phyloP scores from a whole-genome alignment of 2,329 filamentous ascomycete genomes.

The Ophiosphaerella korrae region DNA sequence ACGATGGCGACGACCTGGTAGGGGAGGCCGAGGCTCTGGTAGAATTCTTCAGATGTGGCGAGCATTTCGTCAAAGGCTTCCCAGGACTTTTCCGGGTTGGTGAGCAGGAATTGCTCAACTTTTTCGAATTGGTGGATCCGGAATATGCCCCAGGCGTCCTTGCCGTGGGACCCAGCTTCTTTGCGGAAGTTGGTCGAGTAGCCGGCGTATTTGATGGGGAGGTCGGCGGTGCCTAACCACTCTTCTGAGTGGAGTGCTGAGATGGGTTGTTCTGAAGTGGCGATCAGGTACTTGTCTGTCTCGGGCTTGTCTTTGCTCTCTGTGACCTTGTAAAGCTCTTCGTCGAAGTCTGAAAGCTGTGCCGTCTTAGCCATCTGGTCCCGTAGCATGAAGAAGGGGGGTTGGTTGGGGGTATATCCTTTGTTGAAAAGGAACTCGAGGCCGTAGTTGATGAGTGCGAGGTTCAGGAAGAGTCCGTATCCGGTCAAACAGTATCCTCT shows the following conservation, averaged over 20 bases:
- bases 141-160: constrained; percentile 98
- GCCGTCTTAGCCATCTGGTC: constrained; percentile 98
- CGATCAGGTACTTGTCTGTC: constrained; percentile 77
- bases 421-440: constrained; percentile 83
- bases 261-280: constrained; percentile 92
- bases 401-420: constrained; percentile 74
- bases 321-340: constrained; percentile 94
- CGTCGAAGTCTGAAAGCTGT: constrained; percentile 95
- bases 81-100: constrained; percentile 82
- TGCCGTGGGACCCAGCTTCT: constrained; percentile 88
- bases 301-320: constrained; percentile 78
- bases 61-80: constrained; percentile 95
- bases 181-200: constrained; percentile 96
- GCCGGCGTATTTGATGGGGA: constrained; percentile 87
- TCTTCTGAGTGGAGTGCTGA: constrained; percentile 92
- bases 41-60: constrained; percentile 87
- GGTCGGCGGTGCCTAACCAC: constrained; percentile 82
- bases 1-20: constrained; percentile 95
- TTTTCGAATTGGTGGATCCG: constrained; percentile 97
- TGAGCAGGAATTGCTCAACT: constrained; percentile 54
- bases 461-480: constrained; percentile 89
- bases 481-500: constrained; percentile 89
- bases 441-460: constrained; percentile 93
- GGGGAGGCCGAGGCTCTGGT: constrained; percentile 84
- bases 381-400: constrained; percentile 77